These are phyloP conservation scores for Podospora pseudopauciseta DNA, from an alignment of 495 filamentous ascomycete genomes.

Conservation along the genomic window DNA sequence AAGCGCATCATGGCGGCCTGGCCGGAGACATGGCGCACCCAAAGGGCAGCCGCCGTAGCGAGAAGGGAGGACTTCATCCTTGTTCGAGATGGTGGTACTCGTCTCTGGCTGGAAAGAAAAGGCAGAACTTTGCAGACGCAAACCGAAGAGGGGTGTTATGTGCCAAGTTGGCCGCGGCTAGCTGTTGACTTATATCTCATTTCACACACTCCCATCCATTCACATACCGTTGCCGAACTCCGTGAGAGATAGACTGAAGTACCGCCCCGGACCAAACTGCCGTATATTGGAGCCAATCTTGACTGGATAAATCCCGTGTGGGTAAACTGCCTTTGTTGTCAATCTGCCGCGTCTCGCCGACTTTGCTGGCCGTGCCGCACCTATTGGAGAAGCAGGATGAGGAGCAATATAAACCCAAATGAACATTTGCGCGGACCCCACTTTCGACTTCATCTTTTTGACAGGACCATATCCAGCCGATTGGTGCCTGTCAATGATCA, in stretches of 20 bases:
- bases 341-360: not conserved
- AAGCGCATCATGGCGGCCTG: conserved; percentile 45
- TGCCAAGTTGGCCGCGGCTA: not conserved
- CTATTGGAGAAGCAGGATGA: not conserved
- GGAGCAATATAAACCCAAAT: not conserved
- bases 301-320: not conserved
- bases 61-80: conserved; percentile 28
- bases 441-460: not conserved
- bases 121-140: not conserved
- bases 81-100: not conserved
- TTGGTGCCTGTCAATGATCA: not conserved
- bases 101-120: not conserved
- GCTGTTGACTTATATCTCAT: not conserved
- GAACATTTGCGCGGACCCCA: not conserved
- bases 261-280: not conserved
- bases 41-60: conserved; percentile 29
- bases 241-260: not conserved
- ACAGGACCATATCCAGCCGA: not conserved
- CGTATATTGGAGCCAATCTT: not conserved
- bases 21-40: conserved; percentile 29
- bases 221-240: not conserved
- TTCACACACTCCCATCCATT: not conserved
- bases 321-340: not conserved
- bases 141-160: not conserved
- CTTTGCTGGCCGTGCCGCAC: not conserved